Evolutionary conservation across 2,329 filamentous ascomycete species (phyloP), one percentile per base, ranked within the genome.

Genomic region (Penicillium fuscoglaucum): DNA sequence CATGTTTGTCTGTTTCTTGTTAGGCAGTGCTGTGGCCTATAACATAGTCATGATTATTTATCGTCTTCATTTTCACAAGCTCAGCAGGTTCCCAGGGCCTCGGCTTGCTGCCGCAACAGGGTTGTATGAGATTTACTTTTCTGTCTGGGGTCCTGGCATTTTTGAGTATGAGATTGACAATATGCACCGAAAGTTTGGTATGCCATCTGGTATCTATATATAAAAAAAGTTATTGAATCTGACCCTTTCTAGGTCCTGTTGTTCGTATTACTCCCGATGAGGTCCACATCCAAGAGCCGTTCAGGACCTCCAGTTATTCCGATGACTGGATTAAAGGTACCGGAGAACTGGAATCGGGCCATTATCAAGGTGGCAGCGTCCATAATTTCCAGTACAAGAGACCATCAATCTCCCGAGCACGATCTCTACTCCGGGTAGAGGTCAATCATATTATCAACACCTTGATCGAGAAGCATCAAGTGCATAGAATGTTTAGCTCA

Each of bases 221-320:
- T 21, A 12, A 43, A 45, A 15, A 31, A 33, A 6, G 29, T 15
- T 10, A 29, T 29, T 33, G 19, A 24, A 26, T 33, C 44, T 61
- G 19, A 55, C 51, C 24, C 6, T 35, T 13, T 10, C 3, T 40
- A 68, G 66, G 66, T 10, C 63, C 65, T 1, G 59, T 68, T 10
- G 61, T 68, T 24, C 66, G 66, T 43, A 68, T 68, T 26, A 67
- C 59, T 4, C 66, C 66, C 1, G 61, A 68, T 13, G 66, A 68
- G 37, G 41, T 68, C 0, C 66, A 68, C n/a, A 52, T 66, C 17
- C 57, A 62, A 47, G 64, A 67, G 24, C 59, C 60, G 24, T 52
- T 58, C 24, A 44, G 52, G 17, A 51, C 59, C 17, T 37, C 48
- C 4, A 50, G 28, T 10, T 35, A 56, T 39, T 58, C 55, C 17